Evolutionary conservation across 192 early-diverging fungal genomes (phyloP), one percentile per base, ranked within the genome.

Genomic region (Coemansia sp.): DNA sequence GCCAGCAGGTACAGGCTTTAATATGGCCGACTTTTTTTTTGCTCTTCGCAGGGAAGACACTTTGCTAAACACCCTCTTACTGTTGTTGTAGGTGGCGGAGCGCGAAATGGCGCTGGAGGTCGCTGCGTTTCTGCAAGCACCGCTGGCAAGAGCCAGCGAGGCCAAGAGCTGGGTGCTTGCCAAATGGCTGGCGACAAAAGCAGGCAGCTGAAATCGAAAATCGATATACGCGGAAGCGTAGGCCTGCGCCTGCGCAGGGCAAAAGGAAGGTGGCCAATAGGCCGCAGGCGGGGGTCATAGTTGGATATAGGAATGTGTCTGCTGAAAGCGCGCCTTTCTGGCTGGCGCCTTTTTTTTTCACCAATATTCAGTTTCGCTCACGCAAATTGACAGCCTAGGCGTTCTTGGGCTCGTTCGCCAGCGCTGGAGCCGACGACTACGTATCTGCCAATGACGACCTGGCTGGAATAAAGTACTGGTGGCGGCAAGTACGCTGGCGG

Each of bases 91-190:
- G 50, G 72, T 68, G 50, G 36, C 44, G 44, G 59, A 50, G 51
- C 78, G 78, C 11, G 74, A 75, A 11, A 72, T 75, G 74, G 78
- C 73, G 50, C 60, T 80, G 42, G 78, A 75, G 34, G 67, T 75
- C 34, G 78, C 73, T 2, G 69, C 78, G 45, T 80, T 80, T 69
- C 14, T 60, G 25, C 69, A 67, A 66, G 70, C 78, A 39, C 78
- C 78, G 60, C 61, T 75, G 25, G 60, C 41, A 1, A 50, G 51
- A 15, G 70, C 23, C 44, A 25, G 55, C 50, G 42, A 39, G 34
- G 78, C 73, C 25, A 58, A 64, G 64, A 57, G 67, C 66, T 60
- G 44, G 29, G 78, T 75, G 32, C 44, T 80, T 46, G 9, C 29
- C 48, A 65, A 70, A 55, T 78, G 77, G 77, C 46, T 31, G 17